Conservation (phyloP, 148 eudicot species). For the Agrostemma githago region DNA sequence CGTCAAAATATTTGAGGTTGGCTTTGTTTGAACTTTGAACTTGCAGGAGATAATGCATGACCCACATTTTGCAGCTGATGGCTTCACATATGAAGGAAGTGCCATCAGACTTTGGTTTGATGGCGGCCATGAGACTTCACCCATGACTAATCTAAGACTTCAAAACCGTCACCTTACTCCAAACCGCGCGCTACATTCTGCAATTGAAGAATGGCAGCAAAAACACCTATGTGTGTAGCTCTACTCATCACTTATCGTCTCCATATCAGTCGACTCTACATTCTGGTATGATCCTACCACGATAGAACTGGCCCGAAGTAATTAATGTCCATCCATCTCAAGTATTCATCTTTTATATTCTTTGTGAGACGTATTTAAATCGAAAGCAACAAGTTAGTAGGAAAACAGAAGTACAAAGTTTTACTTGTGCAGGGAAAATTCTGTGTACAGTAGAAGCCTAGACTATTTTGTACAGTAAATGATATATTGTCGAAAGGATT, state of each 20-base stretch:
- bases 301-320: not conserved
- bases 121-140: constrained; percentile 65
- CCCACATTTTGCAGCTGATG: constrained; percentile 82
- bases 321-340: not conserved
- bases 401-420: too few species aligned
- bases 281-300: not conserved
- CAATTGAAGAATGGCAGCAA: too few species aligned
- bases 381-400: too few species aligned
- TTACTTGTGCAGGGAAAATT: not conserved
- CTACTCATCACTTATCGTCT: not conserved
- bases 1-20: not conserved
- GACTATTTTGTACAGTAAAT: not conserved
- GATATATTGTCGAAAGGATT: not conserved
- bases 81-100: constrained; percentile 79
- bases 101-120: constrained; percentile 60
- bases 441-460: not conserved
- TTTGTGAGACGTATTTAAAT: too few species aligned
- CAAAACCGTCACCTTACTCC: constrained; percentile 44
- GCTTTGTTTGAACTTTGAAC: not conserved
- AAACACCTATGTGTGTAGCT: constrained; percentile 2
- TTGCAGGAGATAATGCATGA: constrained; percentile 78
- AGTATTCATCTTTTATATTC: too few species aligned
- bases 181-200: constrained; percentile 22
- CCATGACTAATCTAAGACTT: constrained; percentile 54
- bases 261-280: not conserved